Base-by-base conservation (phyloP, 2,329 filamentous ascomycete species). In the Colletotrichum tanaceti region DNA sequence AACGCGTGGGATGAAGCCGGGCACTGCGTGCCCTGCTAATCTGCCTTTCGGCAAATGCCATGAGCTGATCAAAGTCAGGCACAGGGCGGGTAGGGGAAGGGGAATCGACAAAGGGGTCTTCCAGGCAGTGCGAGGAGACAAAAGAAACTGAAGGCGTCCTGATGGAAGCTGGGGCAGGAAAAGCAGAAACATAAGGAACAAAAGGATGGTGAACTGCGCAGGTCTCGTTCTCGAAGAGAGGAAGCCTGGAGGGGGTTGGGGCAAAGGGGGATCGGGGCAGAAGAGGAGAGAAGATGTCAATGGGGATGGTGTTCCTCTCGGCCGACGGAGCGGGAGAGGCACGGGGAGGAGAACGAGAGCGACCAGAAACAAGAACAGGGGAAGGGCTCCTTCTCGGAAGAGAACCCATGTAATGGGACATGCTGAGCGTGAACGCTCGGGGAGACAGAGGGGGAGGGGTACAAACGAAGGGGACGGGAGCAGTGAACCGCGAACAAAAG, bases 11-110 rank as follows among this genome's bases (percentile, higher is more conserved):
- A 14, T 32, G 52, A 20, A 58, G 20, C n/a, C 39, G 32, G 28
- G 52, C 39, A 57, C 24, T 53, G 39, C 60, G 54, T 28, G 57
- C 57, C 44, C 18, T 22, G 9, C n/a, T 24, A n/a, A 59, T 59
- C 28, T 49, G 43, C 43, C 14, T 22, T 14, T 59, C 57, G 57
- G 43, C 57, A 46, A 59, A 49, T 46, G 43, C 57, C 43, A 59
- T 59, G 13, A 59, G 44, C 57, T 59, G 57, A 47, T 59, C 57
- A 16, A 59, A 49, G 57, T 59, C n/a, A 46, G 43, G 32, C 14
- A 22, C 28, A 49, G 57, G n/a, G 43, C 28, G n/a, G 28, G 35
- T 11, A 13, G 43, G 57, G 28, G 20, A 5, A 39, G n/a, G 7
- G 14, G 43, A 38, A 46, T 58, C 43, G 5, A 38, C 57, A 49